Conservation (phyloP, 768 basidiomycete genomes). For the Nevesoporus exiguus region DNA sequence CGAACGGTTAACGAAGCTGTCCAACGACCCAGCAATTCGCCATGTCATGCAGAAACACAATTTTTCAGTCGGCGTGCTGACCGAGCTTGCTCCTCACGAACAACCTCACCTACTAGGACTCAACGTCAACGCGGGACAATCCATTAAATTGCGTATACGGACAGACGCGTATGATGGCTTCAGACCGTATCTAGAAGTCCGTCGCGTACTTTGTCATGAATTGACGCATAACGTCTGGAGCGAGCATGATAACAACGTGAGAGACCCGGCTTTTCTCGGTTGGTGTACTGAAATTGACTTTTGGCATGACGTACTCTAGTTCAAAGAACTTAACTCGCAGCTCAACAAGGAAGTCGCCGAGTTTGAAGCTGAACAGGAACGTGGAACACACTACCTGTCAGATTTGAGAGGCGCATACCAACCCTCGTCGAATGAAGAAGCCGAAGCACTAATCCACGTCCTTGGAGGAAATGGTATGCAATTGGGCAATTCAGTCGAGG, state of each 20-base stretch:
- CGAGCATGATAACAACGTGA: conserved; percentile 69
- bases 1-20: conserved; percentile 51
- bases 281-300: background rate
- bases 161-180: conserved; percentile 75
- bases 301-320: conserved; percentile 40
- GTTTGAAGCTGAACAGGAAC: conserved; percentile 52
- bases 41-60: conserved; percentile 70
- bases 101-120: conserved; percentile 66
- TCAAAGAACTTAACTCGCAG: conserved; percentile 71
- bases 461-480: conserved; percentile 45
- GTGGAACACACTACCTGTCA: conserved; percentile 53
- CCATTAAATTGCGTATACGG: conserved; percentile 65
- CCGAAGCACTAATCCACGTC: conserved; percentile 48
- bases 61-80: conserved; percentile 65
- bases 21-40: conserved; percentile 67
- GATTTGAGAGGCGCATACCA: conserved; percentile 41
- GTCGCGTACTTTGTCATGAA: conserved; percentile 74
- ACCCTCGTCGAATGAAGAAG: conserved; percentile 54
- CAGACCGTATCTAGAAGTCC: conserved; percentile 57
- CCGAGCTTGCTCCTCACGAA: conserved; percentile 78
- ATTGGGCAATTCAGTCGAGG: conserved; percentile 49
- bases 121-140: conserved; percentile 58
- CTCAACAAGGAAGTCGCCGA: conserved; percentile 70
- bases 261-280: conserved; percentile 18
- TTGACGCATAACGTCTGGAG: conserved; percentile 72